phyloP scores from a whole-genome alignment of 768 basidiomycete species.

The Crassisporium funariophilum region DNA sequence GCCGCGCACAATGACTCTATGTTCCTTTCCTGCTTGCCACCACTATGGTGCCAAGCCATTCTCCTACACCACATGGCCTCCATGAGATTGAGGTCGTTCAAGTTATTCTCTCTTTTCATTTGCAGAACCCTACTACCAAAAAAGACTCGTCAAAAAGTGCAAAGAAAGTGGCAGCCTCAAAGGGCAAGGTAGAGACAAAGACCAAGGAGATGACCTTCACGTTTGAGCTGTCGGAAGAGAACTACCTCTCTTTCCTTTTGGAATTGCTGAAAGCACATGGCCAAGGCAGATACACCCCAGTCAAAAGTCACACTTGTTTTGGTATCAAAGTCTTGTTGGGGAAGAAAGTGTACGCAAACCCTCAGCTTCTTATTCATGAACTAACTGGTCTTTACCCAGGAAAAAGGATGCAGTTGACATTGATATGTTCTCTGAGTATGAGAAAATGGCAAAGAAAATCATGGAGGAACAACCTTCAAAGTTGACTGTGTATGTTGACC shows the following conservation, averaged over 20 bases:
- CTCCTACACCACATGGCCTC: not conserved
- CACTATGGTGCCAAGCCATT: not conserved
- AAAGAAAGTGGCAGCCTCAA: conserved; percentile 3
- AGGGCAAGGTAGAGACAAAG: conserved; percentile 7
- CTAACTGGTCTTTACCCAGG: conserved; percentile 6
- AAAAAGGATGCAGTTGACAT: conserved; percentile 19
- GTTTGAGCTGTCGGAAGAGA: conserved; percentile 1
- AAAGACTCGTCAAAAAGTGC: not conserved
- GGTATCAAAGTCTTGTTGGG: conserved; percentile 8
- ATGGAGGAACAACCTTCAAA: conserved; percentile 9
- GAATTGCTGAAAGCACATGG: conserved; percentile 6
- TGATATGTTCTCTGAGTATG: conserved; percentile 13
- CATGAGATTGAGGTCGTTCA: not conserved
- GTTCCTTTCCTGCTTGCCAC: not conserved
- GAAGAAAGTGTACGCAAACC: conserved; percentile 5
- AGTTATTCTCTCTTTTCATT: not conserved
- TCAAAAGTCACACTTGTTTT: conserved; percentile 1
- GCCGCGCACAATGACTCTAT: not conserved
- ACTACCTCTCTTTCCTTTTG: conserved; percentile 7
- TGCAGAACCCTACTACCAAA: not conserved
- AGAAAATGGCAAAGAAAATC: conserved; percentile 11
- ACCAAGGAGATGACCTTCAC: conserved; percentile 10
- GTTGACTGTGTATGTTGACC: conserved; percentile 12
- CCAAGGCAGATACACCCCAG: conserved; percentile 4
- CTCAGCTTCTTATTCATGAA: not conserved